Evolutionary conservation across 192 early-diverging fungal species (phyloP).

Genomic region (Haplosporangium gracile): DNA sequence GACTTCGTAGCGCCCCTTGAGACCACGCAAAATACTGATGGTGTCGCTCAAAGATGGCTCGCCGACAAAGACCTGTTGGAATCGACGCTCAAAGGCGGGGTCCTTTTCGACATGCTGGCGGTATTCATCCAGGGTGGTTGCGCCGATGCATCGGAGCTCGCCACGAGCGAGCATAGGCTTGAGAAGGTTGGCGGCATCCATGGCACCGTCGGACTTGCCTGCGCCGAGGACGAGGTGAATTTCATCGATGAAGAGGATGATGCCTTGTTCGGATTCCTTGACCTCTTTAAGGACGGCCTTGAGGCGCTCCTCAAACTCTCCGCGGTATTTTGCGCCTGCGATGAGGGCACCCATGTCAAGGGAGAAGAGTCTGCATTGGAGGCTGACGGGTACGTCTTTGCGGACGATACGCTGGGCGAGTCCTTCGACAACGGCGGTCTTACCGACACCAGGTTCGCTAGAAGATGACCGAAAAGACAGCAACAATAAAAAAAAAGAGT

Average conservation of each 20-base stretch:
- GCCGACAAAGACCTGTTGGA: slow-evolving; percentile 86
- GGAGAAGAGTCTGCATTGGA: slow-evolving; percentile 87
- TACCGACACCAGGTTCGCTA: slow-evolving; percentile 85
- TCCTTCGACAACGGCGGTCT: slow-evolving; percentile 93
- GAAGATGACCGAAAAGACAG: neutral
- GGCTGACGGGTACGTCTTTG: slow-evolving; percentile 90
- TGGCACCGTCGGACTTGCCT: slow-evolving; percentile 89
- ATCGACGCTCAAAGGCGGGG: slow-evolving; percentile 85
- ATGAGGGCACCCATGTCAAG: slow-evolving; percentile 96
- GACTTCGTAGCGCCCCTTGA: slow-evolving; percentile 86
- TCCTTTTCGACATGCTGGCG: slow-evolving; percentile 92
- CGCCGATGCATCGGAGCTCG: slow-evolving; percentile 95
- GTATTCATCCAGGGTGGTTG: slow-evolving; percentile 96
- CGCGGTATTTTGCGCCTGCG: slow-evolving; percentile 96
- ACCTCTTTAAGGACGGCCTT: slow-evolving; percentile 97
- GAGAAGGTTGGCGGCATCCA: slow-evolving; percentile 97
- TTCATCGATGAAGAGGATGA: slow-evolving; percentile 99
- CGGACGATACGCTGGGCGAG: slow-evolving; percentile 94
- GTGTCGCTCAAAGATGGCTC: slow-evolving; percentile 81
- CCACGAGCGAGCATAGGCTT: slow-evolving; percentile 99
- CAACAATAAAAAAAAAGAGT: neutral
- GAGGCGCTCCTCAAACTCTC: slow-evolving; percentile 98
- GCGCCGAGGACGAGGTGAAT: slow-evolving; percentile 96
- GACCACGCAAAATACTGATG: slow-evolving; percentile 83
- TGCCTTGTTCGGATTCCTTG: slow-evolving; percentile 86